phyloP scores from a whole-genome alignment of 768 basidiomycete species.

The Rhodotorula babjevae region DNA sequence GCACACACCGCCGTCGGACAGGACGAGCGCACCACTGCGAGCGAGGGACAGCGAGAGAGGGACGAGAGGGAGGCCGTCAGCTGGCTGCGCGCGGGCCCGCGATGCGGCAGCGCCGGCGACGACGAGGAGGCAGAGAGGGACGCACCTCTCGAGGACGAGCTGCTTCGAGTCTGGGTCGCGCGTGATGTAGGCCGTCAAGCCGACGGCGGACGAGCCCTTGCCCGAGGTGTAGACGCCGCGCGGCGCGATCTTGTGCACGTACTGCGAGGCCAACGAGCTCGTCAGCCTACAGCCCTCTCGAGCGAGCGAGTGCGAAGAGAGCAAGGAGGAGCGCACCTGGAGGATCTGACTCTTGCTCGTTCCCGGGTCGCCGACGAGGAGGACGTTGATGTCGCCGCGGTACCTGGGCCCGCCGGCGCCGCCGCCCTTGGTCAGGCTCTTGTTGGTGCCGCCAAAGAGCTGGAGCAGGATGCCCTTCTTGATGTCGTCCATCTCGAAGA shows the following conservation, averaged over 20 bases:
- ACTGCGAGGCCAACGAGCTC: conserved; percentile 53
- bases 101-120: neutral
- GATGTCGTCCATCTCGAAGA: conserved; percentile 98
- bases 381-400: conserved; percentile 93
- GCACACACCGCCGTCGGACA: conserved; percentile 94
- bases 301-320: neutral
- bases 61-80: too few relatives aligned
- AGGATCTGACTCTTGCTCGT: conserved; percentile 93
- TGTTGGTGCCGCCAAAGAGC: conserved; percentile 96
- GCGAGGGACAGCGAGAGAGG: neutral
- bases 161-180: conserved; percentile 98
- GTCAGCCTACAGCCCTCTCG: too few relatives aligned
- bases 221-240: conserved; percentile 96
- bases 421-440: conserved; percentile 84
- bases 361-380: conserved; percentile 96
- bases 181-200: conserved; percentile 96
- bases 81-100: neutral
- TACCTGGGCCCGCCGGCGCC: conserved; percentile 94
- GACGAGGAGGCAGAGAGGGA: conserved; percentile 43
- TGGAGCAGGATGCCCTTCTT: conserved; percentile 97
- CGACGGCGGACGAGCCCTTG: conserved; percentile 96
- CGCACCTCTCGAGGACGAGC: conserved; percentile 78
- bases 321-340: conserved; percentile 55
- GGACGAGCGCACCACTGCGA: conserved; percentile 73
- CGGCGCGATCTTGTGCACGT: conserved; percentile 97